Conservation (phyloP, 257 asterid species). For the Agastache rugosa region DNA sequence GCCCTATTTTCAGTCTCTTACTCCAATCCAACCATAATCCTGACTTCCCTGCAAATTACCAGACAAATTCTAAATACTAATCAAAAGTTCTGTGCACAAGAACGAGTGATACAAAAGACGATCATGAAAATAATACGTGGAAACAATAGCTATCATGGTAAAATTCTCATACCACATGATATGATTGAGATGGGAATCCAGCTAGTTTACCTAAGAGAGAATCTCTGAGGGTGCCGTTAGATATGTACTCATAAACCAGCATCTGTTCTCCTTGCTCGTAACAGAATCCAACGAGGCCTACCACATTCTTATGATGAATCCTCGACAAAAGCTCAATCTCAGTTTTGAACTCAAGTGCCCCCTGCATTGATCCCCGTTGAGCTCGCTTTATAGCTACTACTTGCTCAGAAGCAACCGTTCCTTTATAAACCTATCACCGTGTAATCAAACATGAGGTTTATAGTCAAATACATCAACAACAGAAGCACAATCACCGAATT, state of each 20-base stretch:
- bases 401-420: constrained; percentile 57
- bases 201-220: constrained; percentile 63
- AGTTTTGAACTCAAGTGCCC: constrained; percentile 81
- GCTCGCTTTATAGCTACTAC: constrained; percentile 90
- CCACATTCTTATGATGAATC: constrained; percentile 90
- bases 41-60: constrained; percentile 51
- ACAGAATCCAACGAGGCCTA: constrained; percentile 90
- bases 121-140: background rate
- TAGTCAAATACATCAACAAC: background rate
- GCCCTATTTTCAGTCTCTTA: constrained; percentile 65
- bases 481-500: background rate
- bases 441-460: background rate
- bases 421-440: constrained; percentile 71
- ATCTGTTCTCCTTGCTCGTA: constrained; percentile 94
- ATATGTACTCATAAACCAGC: constrained; percentile 82
- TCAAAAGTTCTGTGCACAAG: too few species aligned
- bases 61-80: too few species aligned
- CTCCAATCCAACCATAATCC: constrained; percentile 69
- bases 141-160: background rate
- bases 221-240: constrained; percentile 83
- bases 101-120: background rate
- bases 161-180: background rate
- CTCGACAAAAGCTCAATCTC: constrained; percentile 93
- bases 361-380: constrained; percentile 93
- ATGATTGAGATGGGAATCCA: background rate